These are phyloP conservation scores for Lasiosphaeria hispida DNA, from an alignment of 495 filamentous ascomycete genomes.

Conservation along the genomic window DNA sequence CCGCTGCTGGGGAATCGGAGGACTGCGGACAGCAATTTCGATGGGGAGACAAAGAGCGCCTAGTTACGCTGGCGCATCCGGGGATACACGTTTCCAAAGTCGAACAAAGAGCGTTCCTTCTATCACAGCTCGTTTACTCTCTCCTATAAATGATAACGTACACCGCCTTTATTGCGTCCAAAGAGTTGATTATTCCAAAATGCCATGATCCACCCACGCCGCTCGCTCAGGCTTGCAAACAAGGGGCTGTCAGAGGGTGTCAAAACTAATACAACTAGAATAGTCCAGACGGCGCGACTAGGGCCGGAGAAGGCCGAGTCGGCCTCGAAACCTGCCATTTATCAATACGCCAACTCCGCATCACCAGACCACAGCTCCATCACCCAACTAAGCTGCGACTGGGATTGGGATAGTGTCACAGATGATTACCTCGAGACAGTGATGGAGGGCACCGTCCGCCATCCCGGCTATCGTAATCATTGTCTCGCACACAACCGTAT, in stretches of 20 bases:
- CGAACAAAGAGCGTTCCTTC: too few relatives aligned
- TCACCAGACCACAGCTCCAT: neutral
- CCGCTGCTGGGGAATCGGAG: too few relatives aligned
- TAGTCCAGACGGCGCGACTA: neutral
- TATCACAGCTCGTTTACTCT: too few relatives aligned
- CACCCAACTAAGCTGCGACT: neutral
- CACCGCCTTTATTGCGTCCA: too few relatives aligned
- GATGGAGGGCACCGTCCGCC: constrained; percentile 7
- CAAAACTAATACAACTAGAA: neutral
- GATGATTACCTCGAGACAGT: neutral
- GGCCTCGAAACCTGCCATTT: too few relatives aligned
- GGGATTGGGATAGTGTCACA: neutral
- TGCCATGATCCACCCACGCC: constrained; percentile 1
- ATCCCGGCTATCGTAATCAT: neutral
- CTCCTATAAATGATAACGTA: too few relatives aligned
- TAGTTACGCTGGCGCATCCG: too few relatives aligned
- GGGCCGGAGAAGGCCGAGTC: neutral
- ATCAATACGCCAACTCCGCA: neutral
- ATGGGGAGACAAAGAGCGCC: too few relatives aligned
- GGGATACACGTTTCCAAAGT: too few relatives aligned
- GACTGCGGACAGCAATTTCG: too few relatives aligned
- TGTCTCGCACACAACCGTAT: constrained; percentile 2
- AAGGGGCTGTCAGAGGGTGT: neutral
- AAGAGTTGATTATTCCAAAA: too few relatives aligned
- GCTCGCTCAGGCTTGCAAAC: constrained; percentile 3